A percentile compares a stretch with the other conserved stretches of the same genome.
Evolutionary conservation across 495 filamentous ascomycete species (phyloP).

Genomic region (Penicillium ucsense): DNA sequence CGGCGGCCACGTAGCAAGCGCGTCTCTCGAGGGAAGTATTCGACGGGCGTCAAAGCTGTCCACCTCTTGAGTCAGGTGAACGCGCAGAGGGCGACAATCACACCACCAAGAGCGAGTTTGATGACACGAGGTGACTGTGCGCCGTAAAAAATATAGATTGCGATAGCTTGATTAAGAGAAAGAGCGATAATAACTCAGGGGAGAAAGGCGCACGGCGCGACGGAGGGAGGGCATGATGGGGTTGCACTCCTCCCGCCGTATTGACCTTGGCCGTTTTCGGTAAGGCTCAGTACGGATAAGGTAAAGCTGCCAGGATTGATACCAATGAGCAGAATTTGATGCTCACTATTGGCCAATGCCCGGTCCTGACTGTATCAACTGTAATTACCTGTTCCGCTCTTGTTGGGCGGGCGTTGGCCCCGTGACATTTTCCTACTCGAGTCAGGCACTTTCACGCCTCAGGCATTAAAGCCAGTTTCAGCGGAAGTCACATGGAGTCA

Average conservation of each 20-base stretch:
- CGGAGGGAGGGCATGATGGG: slow-evolving; percentile 1
- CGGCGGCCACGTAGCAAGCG: slow-evolving; percentile 43
- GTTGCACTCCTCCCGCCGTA: slow-evolving; percentile 3
- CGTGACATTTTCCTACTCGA: slow-evolving; percentile 4
- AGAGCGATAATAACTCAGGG: slow-evolving; percentile 13
- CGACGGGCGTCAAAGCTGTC: slow-evolving; percentile 1
- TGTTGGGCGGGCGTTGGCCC: slow-evolving; percentile 10
- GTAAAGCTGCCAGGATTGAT: background rate
- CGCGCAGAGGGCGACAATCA: background rate
- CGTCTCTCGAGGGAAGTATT: slow-evolving; percentile 19
- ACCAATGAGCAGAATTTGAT: background rate
- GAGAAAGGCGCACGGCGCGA: slow-evolving; percentile 16
- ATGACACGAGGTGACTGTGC: background rate
- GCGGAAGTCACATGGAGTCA: too few species aligned
- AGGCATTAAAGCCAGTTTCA: background rate
- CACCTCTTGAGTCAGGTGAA: slow-evolving; percentile 2
- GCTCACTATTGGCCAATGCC: background rate
- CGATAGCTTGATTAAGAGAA: slow-evolving; percentile 7
- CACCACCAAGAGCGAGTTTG: background rate
- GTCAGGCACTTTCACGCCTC: slow-evolving; percentile 4
- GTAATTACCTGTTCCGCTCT: background rate
- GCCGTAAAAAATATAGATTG: slow-evolving; percentile 1
- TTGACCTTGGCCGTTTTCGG: slow-evolving; percentile 18
- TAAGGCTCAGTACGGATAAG: slow-evolving; percentile 10
- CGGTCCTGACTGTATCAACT: background rate